These are phyloP conservation scores for Amauroascus niger DNA, from an alignment of 2,329 filamentous ascomycete genomes.

Conservation along the genomic window DNA sequence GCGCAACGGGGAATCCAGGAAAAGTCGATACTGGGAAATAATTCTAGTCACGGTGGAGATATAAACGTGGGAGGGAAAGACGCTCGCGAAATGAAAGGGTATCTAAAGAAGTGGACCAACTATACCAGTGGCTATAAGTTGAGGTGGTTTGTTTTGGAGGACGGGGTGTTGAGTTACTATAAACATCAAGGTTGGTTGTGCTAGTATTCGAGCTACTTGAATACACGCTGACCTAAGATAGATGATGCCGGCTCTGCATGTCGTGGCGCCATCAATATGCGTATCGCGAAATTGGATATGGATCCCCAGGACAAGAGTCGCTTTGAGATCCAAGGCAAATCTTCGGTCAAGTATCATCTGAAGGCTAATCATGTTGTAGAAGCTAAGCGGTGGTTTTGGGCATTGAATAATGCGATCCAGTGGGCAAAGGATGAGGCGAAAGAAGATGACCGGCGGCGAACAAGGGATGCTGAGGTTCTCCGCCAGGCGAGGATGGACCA, in stretches of 20 bases:
- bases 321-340: conserved; percentile 96
- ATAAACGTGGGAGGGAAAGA: conserved; percentile 63
- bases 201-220: not conserved
- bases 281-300: conserved; percentile 89
- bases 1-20: conserved; percentile 95
- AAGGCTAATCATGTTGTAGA: conserved; percentile 98
- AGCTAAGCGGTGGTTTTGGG: conserved; percentile 98
- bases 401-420: conserved; percentile 95
- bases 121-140: conserved; percentile 96
- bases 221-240: conserved; percentile 19
- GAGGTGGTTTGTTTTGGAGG: conserved; percentile 94
- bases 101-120: conserved; percentile 99
- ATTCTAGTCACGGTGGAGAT: conserved; percentile 45
- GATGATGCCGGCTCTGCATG: conserved; percentile 94
- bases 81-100: conserved; percentile 93
- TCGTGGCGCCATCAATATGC: conserved; percentile 97
- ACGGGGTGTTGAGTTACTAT: conserved; percentile 96
- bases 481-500: conserved; percentile 73
- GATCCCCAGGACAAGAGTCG: conserved; percentile 94
- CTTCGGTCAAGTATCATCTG: conserved; percentile 94
- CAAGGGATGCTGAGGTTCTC: conserved; percentile 63
- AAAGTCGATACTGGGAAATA: conserved; percentile 83
- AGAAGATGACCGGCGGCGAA: conserved; percentile 70
- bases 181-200: conserved; percentile 65
- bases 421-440: conserved; percentile 96